Percentiles rank a stretch among this genome's conserved stretches.
These are phyloP conservation scores for Botrytis squamosa DNA, from an alignment of 2,329 filamentous ascomycete species.

Conservation along the genomic window DNA sequence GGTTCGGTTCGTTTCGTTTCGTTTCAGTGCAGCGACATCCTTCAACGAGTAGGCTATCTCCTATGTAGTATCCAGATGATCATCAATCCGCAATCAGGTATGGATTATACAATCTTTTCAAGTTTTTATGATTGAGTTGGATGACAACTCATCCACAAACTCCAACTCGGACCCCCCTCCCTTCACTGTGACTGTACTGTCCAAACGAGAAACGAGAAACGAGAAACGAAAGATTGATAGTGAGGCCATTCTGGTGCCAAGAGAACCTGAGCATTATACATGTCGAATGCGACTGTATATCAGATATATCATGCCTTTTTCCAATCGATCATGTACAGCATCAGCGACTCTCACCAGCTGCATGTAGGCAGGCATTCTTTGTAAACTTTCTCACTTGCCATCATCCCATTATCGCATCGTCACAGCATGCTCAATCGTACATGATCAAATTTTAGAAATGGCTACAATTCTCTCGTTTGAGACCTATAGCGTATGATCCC, in stretches of 20 bases:
- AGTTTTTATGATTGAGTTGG: conserved; percentile 1
- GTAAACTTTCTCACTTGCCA: neutral
- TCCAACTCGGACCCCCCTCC: neutral
- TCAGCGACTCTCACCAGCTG: neutral
- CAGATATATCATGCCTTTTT: neutral
- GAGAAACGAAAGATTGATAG: neutral
- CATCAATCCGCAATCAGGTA: neutral
- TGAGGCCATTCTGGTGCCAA: neutral
- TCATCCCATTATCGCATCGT: conserved; percentile 1
- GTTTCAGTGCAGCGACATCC: conserved; percentile 2
- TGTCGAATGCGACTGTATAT: neutral
- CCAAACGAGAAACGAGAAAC: conserved; percentile 4
- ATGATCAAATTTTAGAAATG: conserved; percentile 1
- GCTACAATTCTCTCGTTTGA: neutral
- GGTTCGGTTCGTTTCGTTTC: neutral
- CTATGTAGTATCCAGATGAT: neutral
- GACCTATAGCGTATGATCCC: neutral
- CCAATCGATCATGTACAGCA: conserved; percentile 9
- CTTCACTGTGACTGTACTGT: conserved; percentile 3
- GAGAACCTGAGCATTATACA: conserved; percentile 10
- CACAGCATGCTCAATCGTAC: conserved; percentile 4
- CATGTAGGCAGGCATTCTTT: conserved; percentile 7
- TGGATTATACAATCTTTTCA: neutral
- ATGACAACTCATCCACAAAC: conserved; percentile 18
- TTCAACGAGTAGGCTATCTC: neutral